Conservation (phyloP, 805 yeast species). For the Yamadazyma sp. region DNA sequence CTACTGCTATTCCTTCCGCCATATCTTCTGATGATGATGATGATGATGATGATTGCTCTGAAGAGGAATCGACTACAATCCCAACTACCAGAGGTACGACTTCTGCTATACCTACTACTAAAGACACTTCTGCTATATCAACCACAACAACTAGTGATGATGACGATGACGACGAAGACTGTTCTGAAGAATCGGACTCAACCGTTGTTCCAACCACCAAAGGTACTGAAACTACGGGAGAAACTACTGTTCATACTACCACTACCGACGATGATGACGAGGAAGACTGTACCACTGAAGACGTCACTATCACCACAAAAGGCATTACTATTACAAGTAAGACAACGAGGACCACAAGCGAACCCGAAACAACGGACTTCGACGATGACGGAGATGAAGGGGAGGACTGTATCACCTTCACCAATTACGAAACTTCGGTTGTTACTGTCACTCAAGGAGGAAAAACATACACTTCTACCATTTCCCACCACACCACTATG, state of each 20-base stretch:
- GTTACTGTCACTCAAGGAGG: slow-evolving; percentile 13
- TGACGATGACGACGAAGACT: slow-evolving; percentile 19
- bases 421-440: slow-evolving; percentile 13
- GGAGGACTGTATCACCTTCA: slow-evolving; percentile 13
- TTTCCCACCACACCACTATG: slow-evolving; percentile 7
- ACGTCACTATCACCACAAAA: slow-evolving; percentile 3
- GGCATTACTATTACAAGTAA: slow-evolving; percentile 7
- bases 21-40: slow-evolving; percentile 15
- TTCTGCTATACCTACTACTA: slow-evolving; percentile 2
- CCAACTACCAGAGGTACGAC: slow-evolving; percentile 13
- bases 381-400: slow-evolving; percentile 17
- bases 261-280: slow-evolving; percentile 16
- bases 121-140: not conserved
- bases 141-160: slow-evolving; percentile 3
- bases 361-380: slow-evolving; percentile 11
- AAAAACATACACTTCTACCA: slow-evolving; percentile 16
- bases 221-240: slow-evolving; percentile 1
- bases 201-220: slow-evolving; percentile 1
- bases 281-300: slow-evolving; percentile 11
- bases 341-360: slow-evolving; percentile 9
- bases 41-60: slow-evolving; percentile 16
- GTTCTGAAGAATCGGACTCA: slow-evolving; percentile 6
- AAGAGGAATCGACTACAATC: slow-evolving; percentile 8
- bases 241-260: slow-evolving; percentile 6
- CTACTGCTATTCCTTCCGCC: slow-evolving; percentile 5